Evolutionary conservation across 352 stramenopile genomes (phyloP).

Genomic region (Pythium periplocum): DNA sequence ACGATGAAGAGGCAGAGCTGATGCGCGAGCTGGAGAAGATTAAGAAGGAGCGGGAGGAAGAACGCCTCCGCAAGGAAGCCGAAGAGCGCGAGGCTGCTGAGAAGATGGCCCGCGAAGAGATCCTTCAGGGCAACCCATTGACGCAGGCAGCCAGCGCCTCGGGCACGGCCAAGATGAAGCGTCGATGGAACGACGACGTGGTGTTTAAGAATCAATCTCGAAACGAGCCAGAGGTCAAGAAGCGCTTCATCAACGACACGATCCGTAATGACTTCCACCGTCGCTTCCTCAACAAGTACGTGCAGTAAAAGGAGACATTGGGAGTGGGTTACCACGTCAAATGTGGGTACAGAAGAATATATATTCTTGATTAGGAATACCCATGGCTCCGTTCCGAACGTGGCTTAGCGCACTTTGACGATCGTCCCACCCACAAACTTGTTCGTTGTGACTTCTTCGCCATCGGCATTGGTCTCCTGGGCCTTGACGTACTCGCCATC

Average conservation of each 20-base stretch:
- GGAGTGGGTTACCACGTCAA: background rate
- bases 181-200: slow-evolving; percentile 99
- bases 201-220: slow-evolving; percentile 99
- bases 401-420: slow-evolving; percentile 58
- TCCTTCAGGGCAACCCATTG: slow-evolving; percentile 93
- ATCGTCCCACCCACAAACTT: slow-evolving; percentile 71
- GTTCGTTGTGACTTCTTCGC: slow-evolving; percentile 45
- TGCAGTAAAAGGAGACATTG: slow-evolving; percentile 41
- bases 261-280: slow-evolving; percentile 99
- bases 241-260: slow-evolving; percentile 99
- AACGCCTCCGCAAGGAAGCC: slow-evolving; percentile 87
- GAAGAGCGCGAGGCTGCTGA: slow-evolving; percentile 76
- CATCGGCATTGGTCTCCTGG: slow-evolving; percentile 32
- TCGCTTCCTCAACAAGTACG: slow-evolving; percentile 97
- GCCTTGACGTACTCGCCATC: slow-evolving; percentile 78
- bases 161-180: slow-evolving; percentile 83
- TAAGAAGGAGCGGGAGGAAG: slow-evolving; percentile 93
- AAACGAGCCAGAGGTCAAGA: slow-evolving; percentile 92
- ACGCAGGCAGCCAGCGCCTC: slow-evolving; percentile 32
- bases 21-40: slow-evolving; percentile 98
- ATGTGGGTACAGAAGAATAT: no score
- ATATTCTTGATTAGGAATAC: no score
- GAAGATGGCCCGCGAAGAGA: slow-evolving; percentile 86
- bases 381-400: background rate
- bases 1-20: slow-evolving; percentile 97